Conservation (phyloP, 176 grass and related monocot species). For the Avena eriantha region DNA sequence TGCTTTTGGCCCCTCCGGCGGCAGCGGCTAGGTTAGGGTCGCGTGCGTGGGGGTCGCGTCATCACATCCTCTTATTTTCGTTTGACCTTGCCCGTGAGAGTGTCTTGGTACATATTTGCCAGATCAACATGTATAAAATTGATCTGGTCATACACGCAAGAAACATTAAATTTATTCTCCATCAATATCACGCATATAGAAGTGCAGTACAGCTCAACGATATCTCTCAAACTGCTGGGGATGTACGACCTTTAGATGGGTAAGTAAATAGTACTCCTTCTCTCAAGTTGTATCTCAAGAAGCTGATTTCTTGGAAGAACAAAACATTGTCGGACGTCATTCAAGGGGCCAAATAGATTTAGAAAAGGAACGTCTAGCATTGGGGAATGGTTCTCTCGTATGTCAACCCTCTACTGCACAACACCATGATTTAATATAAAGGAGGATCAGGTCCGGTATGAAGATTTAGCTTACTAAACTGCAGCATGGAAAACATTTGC, state of each 20-base stretch:
- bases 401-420: constrained; percentile 36
- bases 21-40: too few relatives aligned
- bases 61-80: too few relatives aligned
- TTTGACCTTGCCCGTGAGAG: too few relatives aligned
- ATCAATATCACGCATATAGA: background rate
- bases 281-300: constrained; percentile 18
- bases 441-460: constrained; percentile 8
- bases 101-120: too few relatives aligned
- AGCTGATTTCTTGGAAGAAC: constrained; percentile 35
- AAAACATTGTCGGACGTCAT: constrained; percentile 39
- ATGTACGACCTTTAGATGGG: background rate
- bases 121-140: background rate
- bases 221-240: background rate
- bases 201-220: background rate
- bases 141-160: background rate
- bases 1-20: too few relatives aligned
- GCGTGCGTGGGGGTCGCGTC: too few relatives aligned
- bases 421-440: constrained; percentile 14
- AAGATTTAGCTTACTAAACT: background rate
- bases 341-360: constrained; percentile 39
- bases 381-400: constrained; percentile 21
- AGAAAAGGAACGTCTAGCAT: constrained; percentile 4
- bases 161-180: background rate
- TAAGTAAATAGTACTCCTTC: background rate
- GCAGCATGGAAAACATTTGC: constrained; percentile 22